Base-by-base conservation (phyloP, 352 stramenopile genomes). In the Pythium brachiatum region DNA sequence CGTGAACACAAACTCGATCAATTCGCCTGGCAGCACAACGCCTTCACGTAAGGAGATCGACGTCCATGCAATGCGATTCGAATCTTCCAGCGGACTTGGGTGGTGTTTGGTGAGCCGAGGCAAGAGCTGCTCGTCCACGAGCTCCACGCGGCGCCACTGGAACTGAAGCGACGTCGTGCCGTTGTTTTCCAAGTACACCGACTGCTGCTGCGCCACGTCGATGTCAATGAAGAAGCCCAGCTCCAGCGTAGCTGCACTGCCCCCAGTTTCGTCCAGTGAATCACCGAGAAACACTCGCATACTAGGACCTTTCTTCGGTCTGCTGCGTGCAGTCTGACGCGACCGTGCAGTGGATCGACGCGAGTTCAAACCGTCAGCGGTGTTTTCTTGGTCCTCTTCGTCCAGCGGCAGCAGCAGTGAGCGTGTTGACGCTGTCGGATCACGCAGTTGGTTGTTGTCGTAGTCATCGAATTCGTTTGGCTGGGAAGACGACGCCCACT, bases 101-200 rank as follows among this genome's bases (percentile, higher is more conserved):
- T 65, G 15, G 41, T 66, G 18, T 25, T 58, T 25, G 8, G 62
- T 67, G 8, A 72, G 41, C 4, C 46, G 39, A 23, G 29, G 7
- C 6, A 39, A 18, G n/a, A 72, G 52, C 13, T 64, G 48, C 1
- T 60, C 53, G 23, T 64, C 13, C 1, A 43, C 58, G 9, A 64
- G 20, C 2, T 70, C 60, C 13, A 60, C 50, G 18, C 76, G 79
- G 44, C 67, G 81, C 82, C 82, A 92, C 56, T 78, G 60, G 25
- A 80, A 90, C 41, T 90, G 78, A 12, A 89, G 60, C 36, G 76
- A 71, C 1, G 72, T 83, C 20, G 57, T 83, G 13, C 82, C 82
- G 31, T 79, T 61, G 55, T 90, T 90, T 18, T 73, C 72, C 9
- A 89, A 38, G 2, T 41, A 44, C 2, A 89, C n/a, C 0, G 43